Conservation (phyloP, 1,284 basidiomycete genomes). For the Sporisorium graminicola region DNA sequence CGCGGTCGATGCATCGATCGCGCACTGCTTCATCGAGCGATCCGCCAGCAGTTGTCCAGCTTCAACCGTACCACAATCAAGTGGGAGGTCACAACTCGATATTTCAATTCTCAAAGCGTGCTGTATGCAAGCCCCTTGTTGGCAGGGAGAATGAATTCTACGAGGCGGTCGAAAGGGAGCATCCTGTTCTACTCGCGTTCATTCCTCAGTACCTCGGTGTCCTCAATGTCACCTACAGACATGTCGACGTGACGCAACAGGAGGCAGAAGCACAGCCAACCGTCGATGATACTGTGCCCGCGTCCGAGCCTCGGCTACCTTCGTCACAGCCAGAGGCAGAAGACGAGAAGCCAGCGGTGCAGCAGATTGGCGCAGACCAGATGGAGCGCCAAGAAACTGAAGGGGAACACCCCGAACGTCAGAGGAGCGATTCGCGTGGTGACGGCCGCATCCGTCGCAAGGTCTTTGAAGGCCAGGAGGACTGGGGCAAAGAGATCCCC, state of each 20-base stretch:
- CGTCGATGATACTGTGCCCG: neutral
- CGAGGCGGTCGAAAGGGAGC: conserved; percentile 92
- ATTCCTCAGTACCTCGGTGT: conserved; percentile 97
- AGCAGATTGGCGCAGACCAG: neutral
- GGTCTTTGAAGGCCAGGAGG: conserved; percentile 66
- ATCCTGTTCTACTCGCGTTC: conserved; percentile 88
- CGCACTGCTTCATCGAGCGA: conserved; percentile 12
- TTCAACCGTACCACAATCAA: conserved; percentile 96
- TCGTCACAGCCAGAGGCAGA: neutral
- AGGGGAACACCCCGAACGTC: conserved; percentile 5
- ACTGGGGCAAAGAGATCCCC: conserved; percentile 69
- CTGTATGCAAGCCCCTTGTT: conserved; percentile 98
- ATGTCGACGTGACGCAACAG: conserved; percentile 38
- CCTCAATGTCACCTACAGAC: conserved; percentile 90
- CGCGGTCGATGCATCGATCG: conserved; percentile 10
- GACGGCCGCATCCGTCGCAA: conserved; percentile 38
- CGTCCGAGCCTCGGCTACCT: conserved; percentile 2
- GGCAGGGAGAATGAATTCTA: conserved; percentile 98
- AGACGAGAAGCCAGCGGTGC: neutral
- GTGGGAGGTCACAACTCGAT: conserved; percentile 97
- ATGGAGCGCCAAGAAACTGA: neutral
- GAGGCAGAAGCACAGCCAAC: neutral
- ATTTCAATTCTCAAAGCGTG: conserved; percentile 96
- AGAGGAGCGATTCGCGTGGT: conserved; percentile 18
- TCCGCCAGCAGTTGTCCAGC: conserved; percentile 76